A percentile compares a stretch with the other conserved stretches of the same genome.
Evolutionary conservation across 2,329 filamentous ascomycete genomes (phyloP).

Genomic region (Aspergillus brasiliensis): DNA sequence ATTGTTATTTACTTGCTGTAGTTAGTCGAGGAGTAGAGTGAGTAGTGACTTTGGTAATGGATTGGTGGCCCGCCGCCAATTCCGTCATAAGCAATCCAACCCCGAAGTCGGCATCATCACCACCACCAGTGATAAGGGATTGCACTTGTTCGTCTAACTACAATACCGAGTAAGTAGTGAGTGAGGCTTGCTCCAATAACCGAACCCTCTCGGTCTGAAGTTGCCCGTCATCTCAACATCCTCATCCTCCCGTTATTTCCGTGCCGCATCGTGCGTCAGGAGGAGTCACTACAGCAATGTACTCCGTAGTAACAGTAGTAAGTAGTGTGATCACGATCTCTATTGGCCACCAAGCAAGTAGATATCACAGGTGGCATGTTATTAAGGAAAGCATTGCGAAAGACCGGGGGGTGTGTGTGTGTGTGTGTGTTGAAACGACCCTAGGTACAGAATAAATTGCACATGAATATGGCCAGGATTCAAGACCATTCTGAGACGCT

Average conservation of each 20-base stretch:
- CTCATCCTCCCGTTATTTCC: not conserved
- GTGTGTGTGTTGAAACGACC: not conserved
- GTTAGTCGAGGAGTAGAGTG: too few relatives aligned
- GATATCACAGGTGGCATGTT: conserved; percentile 2
- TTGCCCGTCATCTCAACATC: not conserved
- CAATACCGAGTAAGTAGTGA: not conserved
- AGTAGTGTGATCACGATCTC: not conserved
- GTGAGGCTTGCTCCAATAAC: too few relatives aligned
- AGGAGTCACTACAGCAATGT: not conserved
- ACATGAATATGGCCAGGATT: too few relatives aligned
- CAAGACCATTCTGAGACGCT: too few relatives aligned
- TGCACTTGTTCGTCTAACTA: too few relatives aligned
- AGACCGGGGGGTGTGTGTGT: not conserved
- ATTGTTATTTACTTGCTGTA: too few relatives aligned
- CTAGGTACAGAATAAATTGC: not conserved
- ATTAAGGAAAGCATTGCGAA: not conserved
- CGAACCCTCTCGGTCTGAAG: not conserved
- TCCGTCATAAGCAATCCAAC: not conserved
- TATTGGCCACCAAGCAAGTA: conserved; percentile 2
- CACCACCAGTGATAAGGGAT: too few relatives aligned
- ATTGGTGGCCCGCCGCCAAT: too few relatives aligned
- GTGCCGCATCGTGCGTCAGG: not conserved
- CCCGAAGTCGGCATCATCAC: not conserved
- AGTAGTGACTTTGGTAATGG: too few relatives aligned
- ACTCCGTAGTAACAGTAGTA: too few relatives aligned